phyloP scores from a whole-genome alignment of 495 filamentous ascomycete species.

The Chaetomium fimeti region DNA sequence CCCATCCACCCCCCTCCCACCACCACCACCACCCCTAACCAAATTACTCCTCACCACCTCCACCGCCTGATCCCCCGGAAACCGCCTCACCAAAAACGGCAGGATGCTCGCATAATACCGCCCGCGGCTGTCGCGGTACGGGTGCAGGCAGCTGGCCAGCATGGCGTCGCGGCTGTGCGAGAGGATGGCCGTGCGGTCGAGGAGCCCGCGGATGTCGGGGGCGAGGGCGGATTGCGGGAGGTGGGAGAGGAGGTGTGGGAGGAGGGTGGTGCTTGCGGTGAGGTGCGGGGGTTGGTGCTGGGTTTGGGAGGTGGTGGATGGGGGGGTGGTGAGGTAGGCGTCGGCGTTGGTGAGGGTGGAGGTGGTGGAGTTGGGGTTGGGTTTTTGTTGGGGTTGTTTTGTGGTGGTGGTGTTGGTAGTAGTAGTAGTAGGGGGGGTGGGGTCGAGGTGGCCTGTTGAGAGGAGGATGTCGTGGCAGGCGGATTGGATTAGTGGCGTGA shows the following conservation, averaged over 20 bases:
- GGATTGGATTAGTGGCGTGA: constrained; percentile 56
- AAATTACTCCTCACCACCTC: constrained; percentile 64
- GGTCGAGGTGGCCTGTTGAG: constrained; percentile 37
- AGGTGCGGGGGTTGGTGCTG: constrained; percentile 24
- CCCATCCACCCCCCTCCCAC: constrained; percentile 22
- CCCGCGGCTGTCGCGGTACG: constrained; percentile 58
- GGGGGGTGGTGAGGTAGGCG: constrained; percentile 35
- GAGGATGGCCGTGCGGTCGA: constrained; percentile 77
- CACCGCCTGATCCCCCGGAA: constrained; percentile 59
- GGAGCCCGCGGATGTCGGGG: constrained; percentile 61
- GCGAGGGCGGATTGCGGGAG: constrained; percentile 61
- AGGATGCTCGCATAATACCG: constrained; percentile 66
- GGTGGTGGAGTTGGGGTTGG: constrained; percentile 25
- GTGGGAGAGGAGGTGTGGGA: constrained; percentile 59
- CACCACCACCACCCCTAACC: constrained; percentile 47
- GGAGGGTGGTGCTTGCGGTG: constrained; percentile 56
- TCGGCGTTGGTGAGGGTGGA: constrained; percentile 18
- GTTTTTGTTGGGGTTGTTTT: constrained; percentile 11
- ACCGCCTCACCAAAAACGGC: constrained; percentile 66
- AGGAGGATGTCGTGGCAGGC: constrained; percentile 66
- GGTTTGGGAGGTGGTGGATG: constrained; percentile 47
- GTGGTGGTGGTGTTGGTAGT: constrained; percentile 2
- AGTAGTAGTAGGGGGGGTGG: constrained; percentile 15
- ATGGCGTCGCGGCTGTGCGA: constrained; percentile 63
- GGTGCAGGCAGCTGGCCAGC: constrained; percentile 76